Percentiles rank a stretch among this genome's conserved stretches.
phyloP scores from a whole-genome alignment of 2,329 filamentous ascomycete species.

The Apiospora marii region DNA sequence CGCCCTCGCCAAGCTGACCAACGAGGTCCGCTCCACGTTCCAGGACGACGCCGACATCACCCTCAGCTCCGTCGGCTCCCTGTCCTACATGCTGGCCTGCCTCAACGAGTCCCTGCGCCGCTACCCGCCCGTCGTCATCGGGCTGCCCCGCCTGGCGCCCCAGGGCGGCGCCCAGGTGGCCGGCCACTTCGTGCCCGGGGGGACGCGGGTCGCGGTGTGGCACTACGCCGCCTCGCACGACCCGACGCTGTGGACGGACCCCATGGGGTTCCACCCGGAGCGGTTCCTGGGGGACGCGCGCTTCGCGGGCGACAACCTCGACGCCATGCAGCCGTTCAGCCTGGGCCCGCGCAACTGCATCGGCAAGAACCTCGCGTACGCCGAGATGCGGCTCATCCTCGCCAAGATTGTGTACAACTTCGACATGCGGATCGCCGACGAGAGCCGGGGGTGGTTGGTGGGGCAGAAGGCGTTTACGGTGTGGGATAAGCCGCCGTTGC shows the following conservation, averaged over 20 bases:
- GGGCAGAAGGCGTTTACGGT: conserved; percentile 41
- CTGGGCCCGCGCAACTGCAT: conserved; percentile 50
- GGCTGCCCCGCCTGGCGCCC: conserved; percentile 37
- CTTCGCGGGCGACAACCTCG: conserved; percentile 44
- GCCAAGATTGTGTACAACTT: conserved; percentile 47
- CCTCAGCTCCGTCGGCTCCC: conserved; percentile 40
- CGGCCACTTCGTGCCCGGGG: conserved; percentile 37
- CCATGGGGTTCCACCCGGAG: conserved; percentile 49
- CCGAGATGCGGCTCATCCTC: conserved; percentile 48
- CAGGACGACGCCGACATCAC: conserved; percentile 49
- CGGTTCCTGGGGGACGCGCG: conserved; percentile 44
- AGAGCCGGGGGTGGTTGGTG: conserved; percentile 37
- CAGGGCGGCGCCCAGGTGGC: conserved; percentile 38
- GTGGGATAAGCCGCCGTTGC: conserved; percentile 41
- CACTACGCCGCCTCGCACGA: conserved; percentile 48
- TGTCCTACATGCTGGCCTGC: conserved; percentile 51
- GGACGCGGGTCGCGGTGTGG: conserved; percentile 46
- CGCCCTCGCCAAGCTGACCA: conserved; percentile 41
- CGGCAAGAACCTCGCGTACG: conserved; percentile 49
- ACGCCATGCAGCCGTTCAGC: conserved; percentile 47
- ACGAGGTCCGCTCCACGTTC: conserved; percentile 51
- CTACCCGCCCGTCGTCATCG: conserved; percentile 46
- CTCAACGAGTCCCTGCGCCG: conserved; percentile 52
- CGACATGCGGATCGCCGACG: conserved; percentile 41
- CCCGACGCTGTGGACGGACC: conserved; percentile 46